These are phyloP conservation scores for Chenopodium berlandieri DNA, from an alignment of 148 eudicot genomes.

Conservation along the genomic window DNA sequence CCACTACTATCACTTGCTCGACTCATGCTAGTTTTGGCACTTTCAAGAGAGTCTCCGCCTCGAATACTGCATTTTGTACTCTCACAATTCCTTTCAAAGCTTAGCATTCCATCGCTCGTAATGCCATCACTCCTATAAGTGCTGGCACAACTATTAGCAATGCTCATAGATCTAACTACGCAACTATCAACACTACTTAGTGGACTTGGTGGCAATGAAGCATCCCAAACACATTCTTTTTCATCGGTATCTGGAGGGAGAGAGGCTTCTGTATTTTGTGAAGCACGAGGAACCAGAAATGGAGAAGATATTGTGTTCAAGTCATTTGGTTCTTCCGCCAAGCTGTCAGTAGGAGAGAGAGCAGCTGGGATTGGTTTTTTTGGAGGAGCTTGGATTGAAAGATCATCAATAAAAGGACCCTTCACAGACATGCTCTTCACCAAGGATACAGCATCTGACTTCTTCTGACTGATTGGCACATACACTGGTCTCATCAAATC, in stretches of 20 bases:
- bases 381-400: slow-evolving; percentile 45
- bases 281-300: slow-evolving; percentile 44
- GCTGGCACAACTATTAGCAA: slow-evolving; percentile 73
- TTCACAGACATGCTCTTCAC: slow-evolving; percentile 61
- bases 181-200: slow-evolving; percentile 77
- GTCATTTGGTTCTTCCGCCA: slow-evolving; percentile 51
- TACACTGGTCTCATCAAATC: slow-evolving; percentile 68
- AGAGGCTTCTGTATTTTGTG: slow-evolving; percentile 48
- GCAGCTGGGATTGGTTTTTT: slow-evolving; percentile 42
- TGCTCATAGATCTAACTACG: slow-evolving; percentile 73
- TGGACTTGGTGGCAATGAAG: slow-evolving; percentile 89
- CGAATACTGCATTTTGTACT: slow-evolving; percentile 58
- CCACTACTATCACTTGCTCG: slow-evolving; percentile 91
- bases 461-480: slow-evolving; percentile 62
- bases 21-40: slow-evolving; percentile 81
- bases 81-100: slow-evolving; percentile 57
- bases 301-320: slow-evolving; percentile 37
- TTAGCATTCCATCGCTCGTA: slow-evolving; percentile 73
- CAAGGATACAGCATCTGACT: slow-evolving; percentile 47
- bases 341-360: slow-evolving; percentile 48
- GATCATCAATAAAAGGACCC: slow-evolving; percentile 74
- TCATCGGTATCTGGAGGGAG: slow-evolving; percentile 54
- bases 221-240: slow-evolving; percentile 87
- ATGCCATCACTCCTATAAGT: slow-evolving; percentile 68
- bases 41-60: slow-evolving; percentile 71